Evolutionary conservation across 139 green algal species (phyloP).

Genomic region (Chlorella sorokiniana): DNA sequence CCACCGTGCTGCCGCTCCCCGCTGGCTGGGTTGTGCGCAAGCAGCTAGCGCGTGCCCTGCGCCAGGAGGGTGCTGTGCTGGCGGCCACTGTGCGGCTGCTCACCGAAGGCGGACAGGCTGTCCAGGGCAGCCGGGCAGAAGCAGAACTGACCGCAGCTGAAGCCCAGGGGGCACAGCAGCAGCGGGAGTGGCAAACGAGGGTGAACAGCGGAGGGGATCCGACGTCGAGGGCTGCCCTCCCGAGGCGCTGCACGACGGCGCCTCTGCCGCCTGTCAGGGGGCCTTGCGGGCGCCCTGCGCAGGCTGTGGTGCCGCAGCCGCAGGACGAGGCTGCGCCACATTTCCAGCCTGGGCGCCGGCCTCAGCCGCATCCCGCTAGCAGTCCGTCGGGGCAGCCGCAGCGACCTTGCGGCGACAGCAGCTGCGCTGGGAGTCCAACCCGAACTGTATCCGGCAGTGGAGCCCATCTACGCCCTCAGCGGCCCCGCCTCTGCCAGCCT

Average conservation of each 20-base stretch:
- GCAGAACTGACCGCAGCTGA: neutral
- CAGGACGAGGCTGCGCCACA: neutral
- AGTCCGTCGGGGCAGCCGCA: neutral
- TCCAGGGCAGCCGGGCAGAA: neutral
- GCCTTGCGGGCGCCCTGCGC: too few relatives aligned
- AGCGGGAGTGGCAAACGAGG: too few relatives aligned
- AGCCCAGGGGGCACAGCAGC: neutral
- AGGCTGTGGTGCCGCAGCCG: neutral
- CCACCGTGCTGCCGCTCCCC: constrained; percentile 2
- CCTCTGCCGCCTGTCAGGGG: too few relatives aligned
- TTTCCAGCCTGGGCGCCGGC: neutral
- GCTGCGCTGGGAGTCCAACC: neutral
- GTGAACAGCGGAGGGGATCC: too few relatives aligned
- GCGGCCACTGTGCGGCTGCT: neutral
- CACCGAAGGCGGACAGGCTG: neutral
- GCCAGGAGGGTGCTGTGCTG: constrained; percentile 18
- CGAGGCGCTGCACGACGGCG: too few relatives aligned
- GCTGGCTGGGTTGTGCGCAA: constrained; percentile 24
- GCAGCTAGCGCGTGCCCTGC: constrained; percentile 13
- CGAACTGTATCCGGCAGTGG: neutral
- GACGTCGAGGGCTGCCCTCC: too few relatives aligned
- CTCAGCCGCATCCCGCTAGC: neutral
- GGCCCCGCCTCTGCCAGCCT: constrained; percentile 3
- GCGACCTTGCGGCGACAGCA: neutral
- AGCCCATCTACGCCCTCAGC: constrained; percentile 4